Conservation (phyloP, 768 basidiomycete genomes). For the Trametes cinnabarina region DNA sequence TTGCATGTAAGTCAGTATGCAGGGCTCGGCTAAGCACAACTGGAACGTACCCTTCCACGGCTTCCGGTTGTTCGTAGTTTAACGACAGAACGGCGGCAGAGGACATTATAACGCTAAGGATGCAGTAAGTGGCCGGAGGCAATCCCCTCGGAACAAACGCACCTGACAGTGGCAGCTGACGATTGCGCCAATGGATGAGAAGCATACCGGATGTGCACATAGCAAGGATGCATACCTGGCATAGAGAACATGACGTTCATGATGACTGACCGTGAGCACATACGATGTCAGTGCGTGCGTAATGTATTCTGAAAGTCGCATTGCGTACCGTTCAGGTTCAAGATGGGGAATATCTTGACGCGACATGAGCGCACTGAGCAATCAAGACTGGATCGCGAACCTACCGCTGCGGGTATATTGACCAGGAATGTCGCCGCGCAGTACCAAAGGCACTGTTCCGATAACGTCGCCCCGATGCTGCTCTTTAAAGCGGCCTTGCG, state of each 20-base stretch:
- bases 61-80: not conserved
- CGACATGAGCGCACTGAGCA: too few species aligned
- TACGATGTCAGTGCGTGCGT: not conserved
- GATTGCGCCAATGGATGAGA: not conserved
- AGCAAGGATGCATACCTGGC: not conserved
- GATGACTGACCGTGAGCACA: not conserved
- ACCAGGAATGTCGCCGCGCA: conserved; percentile 10
- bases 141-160: not conserved
- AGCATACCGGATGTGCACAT: too few species aligned
- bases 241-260: conserved; percentile 18
- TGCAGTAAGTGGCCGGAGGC: too few species aligned
- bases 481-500: conserved; percentile 6
- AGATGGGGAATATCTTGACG: not conserved
- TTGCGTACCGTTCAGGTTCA: conserved; percentile 12
- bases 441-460: conserved; percentile 16
- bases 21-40: not conserved
- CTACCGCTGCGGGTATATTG: conserved; percentile 11
- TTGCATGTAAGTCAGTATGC: too few species aligned
- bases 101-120: conserved; percentile 12
- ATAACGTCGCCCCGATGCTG: conserved; percentile 5
- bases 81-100: conserved; percentile 13
- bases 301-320: too few species aligned
- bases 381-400: too few species aligned
- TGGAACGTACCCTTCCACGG: not conserved
- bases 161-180: conserved; percentile 10